A percentile compares a stretch with the other conserved stretches of the same genome.
Evolutionary conservation across 1,284 basidiomycete species (phyloP).

Genomic region (Schizophyllum commune): DNA sequence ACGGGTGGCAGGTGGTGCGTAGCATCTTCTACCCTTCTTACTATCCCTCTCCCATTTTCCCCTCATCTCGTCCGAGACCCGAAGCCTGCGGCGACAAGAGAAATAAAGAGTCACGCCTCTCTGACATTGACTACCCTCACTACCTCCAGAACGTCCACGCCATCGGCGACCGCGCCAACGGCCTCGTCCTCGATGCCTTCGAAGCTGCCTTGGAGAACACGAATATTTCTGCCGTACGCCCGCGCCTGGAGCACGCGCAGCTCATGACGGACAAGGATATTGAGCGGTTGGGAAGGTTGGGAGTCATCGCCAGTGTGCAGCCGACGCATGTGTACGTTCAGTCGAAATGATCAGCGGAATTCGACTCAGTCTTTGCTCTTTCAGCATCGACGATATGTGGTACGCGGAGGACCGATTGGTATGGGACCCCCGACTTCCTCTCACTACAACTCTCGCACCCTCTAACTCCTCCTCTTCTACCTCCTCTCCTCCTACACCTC

Average conservation of each 20-base stretch:
- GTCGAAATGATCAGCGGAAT: slow-evolving; percentile 2
- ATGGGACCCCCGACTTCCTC: no score
- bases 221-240: slow-evolving; percentile 56
- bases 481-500: not conserved
- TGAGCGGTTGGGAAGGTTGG: slow-evolving; percentile 64
- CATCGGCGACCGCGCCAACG: slow-evolving; percentile 88
- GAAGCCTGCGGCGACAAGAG: no score
- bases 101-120: no score
- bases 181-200: slow-evolving; percentile 76
- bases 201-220: slow-evolving; percentile 56
- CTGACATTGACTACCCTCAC: no score
- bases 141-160: slow-evolving; percentile 83
- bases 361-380: not conserved
- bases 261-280: slow-evolving; percentile 72
- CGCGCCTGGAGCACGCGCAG: slow-evolving; percentile 88
- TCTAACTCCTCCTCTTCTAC: slow-evolving; percentile 21
- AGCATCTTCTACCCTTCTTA: not conserved
- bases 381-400: slow-evolving; percentile 81
- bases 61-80: no score
- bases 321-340: slow-evolving; percentile 74
- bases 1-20: slow-evolving; percentile 66
- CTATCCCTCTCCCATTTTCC: slow-evolving; percentile 1
- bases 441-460: no score
- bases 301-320: slow-evolving; percentile 80
- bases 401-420: slow-evolving; percentile 78